These are phyloP conservation scores for Apiotrichum sp. DNA, from an alignment of 1,284 basidiomycete genomes.

Conservation along the genomic window DNA sequence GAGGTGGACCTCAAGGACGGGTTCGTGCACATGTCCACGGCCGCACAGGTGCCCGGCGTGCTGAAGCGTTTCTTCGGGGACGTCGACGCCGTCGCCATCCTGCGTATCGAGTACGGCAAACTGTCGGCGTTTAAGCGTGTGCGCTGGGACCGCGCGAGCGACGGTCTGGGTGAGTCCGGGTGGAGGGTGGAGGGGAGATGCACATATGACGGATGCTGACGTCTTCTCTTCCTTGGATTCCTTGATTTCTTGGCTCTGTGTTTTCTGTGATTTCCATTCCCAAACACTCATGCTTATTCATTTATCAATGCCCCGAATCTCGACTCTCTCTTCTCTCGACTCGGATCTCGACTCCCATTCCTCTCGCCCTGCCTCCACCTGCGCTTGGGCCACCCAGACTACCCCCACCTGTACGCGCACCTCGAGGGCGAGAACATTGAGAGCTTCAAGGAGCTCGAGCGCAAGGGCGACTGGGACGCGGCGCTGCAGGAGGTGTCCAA, in stretches of 20 bases:
- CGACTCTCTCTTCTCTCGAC: too few species aligned
- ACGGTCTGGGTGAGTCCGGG: conserved; percentile 32
- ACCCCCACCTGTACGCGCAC: conserved; percentile 50
- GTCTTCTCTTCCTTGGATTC: too few species aligned
- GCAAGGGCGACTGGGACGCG: conserved; percentile 41
- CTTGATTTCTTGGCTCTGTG: too few species aligned
- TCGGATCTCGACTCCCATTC: too few species aligned
- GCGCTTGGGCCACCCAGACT: conserved; percentile 1
- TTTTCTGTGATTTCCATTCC: too few species aligned
- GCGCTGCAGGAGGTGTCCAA: conserved; percentile 25
- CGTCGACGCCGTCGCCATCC: conserved; percentile 49
- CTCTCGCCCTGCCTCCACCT: too few species aligned
- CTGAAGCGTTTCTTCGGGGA: conserved; percentile 55
- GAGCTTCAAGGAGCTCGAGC: conserved; percentile 43
- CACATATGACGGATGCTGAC: too few species aligned
- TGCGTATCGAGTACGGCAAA: conserved; percentile 48
- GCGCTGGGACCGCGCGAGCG: conserved; percentile 27
- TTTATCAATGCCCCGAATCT: too few species aligned
- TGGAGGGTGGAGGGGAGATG: too few species aligned
- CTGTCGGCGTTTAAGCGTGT: conserved; percentile 35
- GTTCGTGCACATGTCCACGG: conserved; percentile 60
- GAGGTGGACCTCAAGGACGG: conserved; percentile 46
- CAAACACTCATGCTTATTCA: too few species aligned
- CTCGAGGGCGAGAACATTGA: conserved; percentile 51
- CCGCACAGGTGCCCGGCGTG: conserved; percentile 55